Evolutionary conservation across 1,284 basidiomycete genomes (phyloP), one percentile per base, ranked within the genome.

Genomic region (Laetiporus sulphureus): DNA sequence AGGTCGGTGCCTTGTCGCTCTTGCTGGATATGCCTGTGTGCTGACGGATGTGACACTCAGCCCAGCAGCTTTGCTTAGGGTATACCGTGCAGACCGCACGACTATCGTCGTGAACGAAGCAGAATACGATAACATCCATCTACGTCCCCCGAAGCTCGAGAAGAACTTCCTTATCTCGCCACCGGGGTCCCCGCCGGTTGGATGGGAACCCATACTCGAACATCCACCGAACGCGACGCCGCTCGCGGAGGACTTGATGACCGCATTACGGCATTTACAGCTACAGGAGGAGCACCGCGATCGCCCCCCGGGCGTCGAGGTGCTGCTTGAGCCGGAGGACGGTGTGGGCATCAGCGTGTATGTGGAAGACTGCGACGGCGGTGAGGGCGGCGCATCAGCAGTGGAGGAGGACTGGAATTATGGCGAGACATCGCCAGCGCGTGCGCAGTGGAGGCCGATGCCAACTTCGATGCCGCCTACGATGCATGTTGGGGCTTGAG

Each of bases 131-230:
- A 67, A 64, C 15, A 69, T 70, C 47, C 76, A 84, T 53, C 76
- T 97, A 34, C 75, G 72, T 21, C 90, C 91, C 0, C 95, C 95
- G 0, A 68, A 73, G 0, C 58, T 82, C 29, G 86, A 91, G 54
- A 91, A 91, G 67, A 98, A 99, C 67, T 98, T 98, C 66, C 75
- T 99, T 40, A 95, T 99, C 53, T 97, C 93, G 0, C 95, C 95
- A 1, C 96, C 96, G 1, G 96, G 95, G n/a, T 94, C 91, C 0
- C 95, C 96, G 0, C 95, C 95, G 0, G 83, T 96, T 2, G 95
- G 95, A 1, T 99, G 95, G 95, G 92, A 96, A 58, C 91, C 79
- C 22, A 79, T 93, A 46, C 68, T 71, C 32, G 96, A 99, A 65
- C 93, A 95, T 16, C 91, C 91, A 5, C 95, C 96, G 0, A 99